These are phyloP conservation scores for Parathielavia hyrcaniae DNA, from an alignment of 495 filamentous ascomycete genomes.

Conservation along the genomic window DNA sequence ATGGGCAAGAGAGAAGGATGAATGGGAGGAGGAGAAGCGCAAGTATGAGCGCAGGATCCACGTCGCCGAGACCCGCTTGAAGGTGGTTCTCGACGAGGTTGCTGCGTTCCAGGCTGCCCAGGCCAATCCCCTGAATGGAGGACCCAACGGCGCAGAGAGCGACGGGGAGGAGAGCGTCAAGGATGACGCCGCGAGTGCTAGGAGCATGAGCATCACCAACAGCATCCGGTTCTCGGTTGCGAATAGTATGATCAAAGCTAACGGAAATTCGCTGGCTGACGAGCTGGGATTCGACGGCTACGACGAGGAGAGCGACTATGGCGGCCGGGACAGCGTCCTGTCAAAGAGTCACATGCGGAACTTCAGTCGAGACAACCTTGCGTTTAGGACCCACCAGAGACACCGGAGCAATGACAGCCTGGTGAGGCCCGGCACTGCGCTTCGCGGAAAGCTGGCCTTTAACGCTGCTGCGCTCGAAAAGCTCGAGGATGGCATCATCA, in stretches of 20 bases:
- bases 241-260: conserved; percentile 49
- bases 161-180: conserved; percentile 49
- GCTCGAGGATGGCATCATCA: conserved; percentile 45
- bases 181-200: conserved; percentile 69
- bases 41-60: conserved; percentile 77
- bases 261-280: conserved; percentile 75
- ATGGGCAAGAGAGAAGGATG: conserved; percentile 75
- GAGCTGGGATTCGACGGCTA: conserved; percentile 81
- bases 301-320: conserved; percentile 52
- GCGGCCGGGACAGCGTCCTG: conserved; percentile 46
- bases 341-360: conserved; percentile 34
- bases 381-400: conserved; percentile 41
- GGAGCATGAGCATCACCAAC: conserved; percentile 69
- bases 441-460: conserved; percentile 41
- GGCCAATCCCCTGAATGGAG: conserved; percentile 33
- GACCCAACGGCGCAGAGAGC: conserved; percentile 39
- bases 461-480: conserved; percentile 46
- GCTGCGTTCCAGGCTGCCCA: conserved; percentile 63
- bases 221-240: conserved; percentile 67
- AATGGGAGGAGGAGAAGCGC: conserved; percentile 74
- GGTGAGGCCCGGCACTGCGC: conserved; percentile 44
- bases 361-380: conserved; percentile 33
- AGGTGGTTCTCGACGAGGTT: conserved; percentile 76
- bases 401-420: conserved; percentile 49
- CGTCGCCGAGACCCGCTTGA: conserved; percentile 78